These are phyloP conservation scores for Yamadazyma takamatsuzukensis DNA, from an alignment of 805 yeast genomes.

Conservation along the genomic window DNA sequence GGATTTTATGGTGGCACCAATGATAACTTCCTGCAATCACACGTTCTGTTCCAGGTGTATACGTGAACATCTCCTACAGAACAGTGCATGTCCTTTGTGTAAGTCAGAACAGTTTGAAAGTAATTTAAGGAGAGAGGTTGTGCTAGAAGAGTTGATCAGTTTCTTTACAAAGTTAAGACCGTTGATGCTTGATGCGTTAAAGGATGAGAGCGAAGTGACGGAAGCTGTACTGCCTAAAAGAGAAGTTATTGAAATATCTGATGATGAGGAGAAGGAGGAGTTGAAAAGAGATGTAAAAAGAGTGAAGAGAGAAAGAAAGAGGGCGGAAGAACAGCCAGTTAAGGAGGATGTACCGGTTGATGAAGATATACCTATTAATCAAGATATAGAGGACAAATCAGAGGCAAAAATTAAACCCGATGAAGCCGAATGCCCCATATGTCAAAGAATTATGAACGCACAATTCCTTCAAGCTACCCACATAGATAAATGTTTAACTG, in stretches of 20 bases:
- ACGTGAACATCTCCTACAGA: conserved; percentile 59
- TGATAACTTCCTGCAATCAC: conserved; percentile 81
- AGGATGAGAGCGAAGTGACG: too few relatives aligned
- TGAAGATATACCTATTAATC: conserved; percentile 1
- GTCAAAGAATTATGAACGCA: conserved; percentile 52
- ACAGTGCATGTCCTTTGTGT: conserved; percentile 75
- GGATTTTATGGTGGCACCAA: conserved; percentile 76
- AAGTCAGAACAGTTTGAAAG: conserved; percentile 67
- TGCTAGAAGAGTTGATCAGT: conserved; percentile 66
- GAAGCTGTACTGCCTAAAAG: background rate
- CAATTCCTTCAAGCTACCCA: conserved; percentile 55
- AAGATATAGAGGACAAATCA: conserved; percentile 1
- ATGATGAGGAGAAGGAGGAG: too few relatives aligned
- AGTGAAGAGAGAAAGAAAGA: background rate
- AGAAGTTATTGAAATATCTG: too few relatives aligned
- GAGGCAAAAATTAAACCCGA: conserved; percentile 12
- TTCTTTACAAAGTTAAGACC: conserved; percentile 43
- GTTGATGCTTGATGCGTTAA: conserved; percentile 6
- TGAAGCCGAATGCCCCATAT: conserved; percentile 65
- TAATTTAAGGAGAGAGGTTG: conserved; percentile 58
- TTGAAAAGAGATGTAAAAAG: too few relatives aligned
- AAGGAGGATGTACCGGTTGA: conserved; percentile 5
- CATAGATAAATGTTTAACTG: conserved; percentile 56
- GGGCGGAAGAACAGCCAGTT: too few relatives aligned
- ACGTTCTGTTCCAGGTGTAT: conserved; percentile 88